Evolutionary conservation across 345 rosid genomes (phyloP).

Genomic region (Eucalyptus coolabah): DNA sequence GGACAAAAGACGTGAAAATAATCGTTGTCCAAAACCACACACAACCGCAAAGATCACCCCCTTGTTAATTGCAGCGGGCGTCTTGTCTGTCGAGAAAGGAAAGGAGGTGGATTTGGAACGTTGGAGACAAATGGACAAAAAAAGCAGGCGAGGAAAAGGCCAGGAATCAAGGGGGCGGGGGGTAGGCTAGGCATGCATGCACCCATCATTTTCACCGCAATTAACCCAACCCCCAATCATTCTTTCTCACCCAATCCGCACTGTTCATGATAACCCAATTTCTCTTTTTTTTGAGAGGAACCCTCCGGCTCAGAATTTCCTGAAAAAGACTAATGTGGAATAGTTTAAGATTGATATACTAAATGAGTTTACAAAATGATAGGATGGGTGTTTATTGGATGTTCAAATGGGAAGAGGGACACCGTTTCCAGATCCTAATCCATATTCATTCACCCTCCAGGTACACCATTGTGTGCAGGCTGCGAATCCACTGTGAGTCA

Average conservation of each 20-base stretch:
- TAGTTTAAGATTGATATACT: background rate
- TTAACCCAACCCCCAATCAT: background rate
- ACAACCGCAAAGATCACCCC: background rate
- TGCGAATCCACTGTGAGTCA: background rate
- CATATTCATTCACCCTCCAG: background rate
- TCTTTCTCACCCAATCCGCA: background rate
- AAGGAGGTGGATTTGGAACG: background rate
- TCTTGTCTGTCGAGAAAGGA: background rate
- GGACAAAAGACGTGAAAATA: background rate
- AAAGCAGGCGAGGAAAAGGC: background rate
- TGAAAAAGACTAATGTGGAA: background rate
- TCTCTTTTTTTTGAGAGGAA: background rate
- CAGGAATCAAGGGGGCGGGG: background rate
- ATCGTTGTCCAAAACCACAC: background rate
- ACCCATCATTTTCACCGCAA: background rate
- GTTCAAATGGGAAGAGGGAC: background rate
- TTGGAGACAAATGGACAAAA: background rate
- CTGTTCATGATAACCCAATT: background rate
- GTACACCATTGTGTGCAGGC: background rate
- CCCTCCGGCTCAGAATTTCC: background rate
- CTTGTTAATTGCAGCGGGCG: background rate
- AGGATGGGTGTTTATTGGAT: background rate
- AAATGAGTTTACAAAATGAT: background rate
- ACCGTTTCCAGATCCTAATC: background rate
- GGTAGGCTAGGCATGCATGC: background rate